Conservation (phyloP, 345 rosid species). For the Boechera retrofracta region DNA sequence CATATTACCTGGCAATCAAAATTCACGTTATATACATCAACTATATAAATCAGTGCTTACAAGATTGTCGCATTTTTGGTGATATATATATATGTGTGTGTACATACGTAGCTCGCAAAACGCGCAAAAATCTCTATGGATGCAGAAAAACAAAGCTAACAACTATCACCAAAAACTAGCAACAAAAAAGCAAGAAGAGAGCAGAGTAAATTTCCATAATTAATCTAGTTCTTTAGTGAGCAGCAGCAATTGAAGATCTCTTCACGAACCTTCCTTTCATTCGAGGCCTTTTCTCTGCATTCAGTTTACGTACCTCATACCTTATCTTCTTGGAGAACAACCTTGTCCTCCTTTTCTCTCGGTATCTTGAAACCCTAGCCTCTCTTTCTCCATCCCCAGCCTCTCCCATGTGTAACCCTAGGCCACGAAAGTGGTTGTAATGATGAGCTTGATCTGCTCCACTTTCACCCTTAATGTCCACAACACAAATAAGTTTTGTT, state of each 20-base stretch:
- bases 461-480: slow-evolving; percentile 31
- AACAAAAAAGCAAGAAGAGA: slow-evolving; percentile 10
- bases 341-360: slow-evolving; percentile 90
- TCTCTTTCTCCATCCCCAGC: slow-evolving; percentile 67
- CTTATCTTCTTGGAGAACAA: slow-evolving; percentile 95
- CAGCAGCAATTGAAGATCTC: slow-evolving; percentile 54
- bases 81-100: slow-evolving; percentile 29
- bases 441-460: slow-evolving; percentile 15
- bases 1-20: neutral
- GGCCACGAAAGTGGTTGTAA: slow-evolving; percentile 11
- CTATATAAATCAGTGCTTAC: slow-evolving; percentile 24
- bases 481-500: slow-evolving; percentile 5
- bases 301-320: slow-evolving; percentile 93
- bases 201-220: neutral
- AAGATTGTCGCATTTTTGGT: slow-evolving; percentile 18
- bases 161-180: slow-evolving; percentile 30
- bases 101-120: slow-evolving; percentile 33
- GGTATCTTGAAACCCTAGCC: slow-evolving; percentile 86
- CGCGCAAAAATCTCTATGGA: slow-evolving; percentile 31
- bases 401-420: slow-evolving; percentile 34
- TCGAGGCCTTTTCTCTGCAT: slow-evolving; percentile 97
- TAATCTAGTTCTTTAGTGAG: slow-evolving; percentile 23
- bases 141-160: slow-evolving; percentile 29
- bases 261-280: slow-evolving; percentile 98
- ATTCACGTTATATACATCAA: slow-evolving; percentile 1